A percentile compares a stretch with the other conserved stretches of the same genome.
phyloP scores from a whole-genome alignment of 176 grass and related monocot genomes.

The Oryza longistaminata region DNA sequence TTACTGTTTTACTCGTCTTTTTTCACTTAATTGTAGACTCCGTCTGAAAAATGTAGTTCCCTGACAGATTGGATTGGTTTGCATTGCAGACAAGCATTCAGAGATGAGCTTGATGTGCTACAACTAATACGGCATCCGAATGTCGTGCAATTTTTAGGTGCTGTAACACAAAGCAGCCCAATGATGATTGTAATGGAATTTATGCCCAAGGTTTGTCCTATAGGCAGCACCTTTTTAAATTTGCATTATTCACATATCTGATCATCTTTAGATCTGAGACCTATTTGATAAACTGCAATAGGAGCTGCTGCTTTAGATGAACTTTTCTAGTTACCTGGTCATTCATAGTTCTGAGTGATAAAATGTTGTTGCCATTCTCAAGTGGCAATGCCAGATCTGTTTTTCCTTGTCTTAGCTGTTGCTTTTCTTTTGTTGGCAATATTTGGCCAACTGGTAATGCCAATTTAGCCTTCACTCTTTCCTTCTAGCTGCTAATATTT shows the following conservation, averaged over 20 bases:
- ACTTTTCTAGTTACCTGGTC: slow-evolving; percentile 1
- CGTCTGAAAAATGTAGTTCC: background rate
- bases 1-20: slow-evolving; percentile 11
- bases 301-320: background rate
- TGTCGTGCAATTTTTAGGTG: slow-evolving; percentile 97
- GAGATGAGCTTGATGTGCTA: slow-evolving; percentile 87
- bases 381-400: background rate
- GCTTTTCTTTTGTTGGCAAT: background rate
- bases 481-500: background rate
- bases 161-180: slow-evolving; percentile 94
- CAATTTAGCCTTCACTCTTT: slow-evolving; percentile 10
- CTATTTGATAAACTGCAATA: background rate
- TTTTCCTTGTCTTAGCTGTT: background rate
- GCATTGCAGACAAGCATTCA: slow-evolving; percentile 72
- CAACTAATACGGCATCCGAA: slow-evolving; percentile 97
- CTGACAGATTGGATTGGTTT: slow-evolving; percentile 37
- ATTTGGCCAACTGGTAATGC: background rate
- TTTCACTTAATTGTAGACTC: slow-evolving; percentile 20
- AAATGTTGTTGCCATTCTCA: background rate
- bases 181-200: slow-evolving; percentile 99
- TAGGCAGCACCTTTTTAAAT: background rate
- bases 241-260: slow-evolving; percentile 3
- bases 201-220: slow-evolving; percentile 85
- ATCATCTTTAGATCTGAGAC: slow-evolving; percentile 1
- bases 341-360: background rate